phyloP scores from a whole-genome alignment of 306 rosid species.

The Vigna mungo region DNA sequence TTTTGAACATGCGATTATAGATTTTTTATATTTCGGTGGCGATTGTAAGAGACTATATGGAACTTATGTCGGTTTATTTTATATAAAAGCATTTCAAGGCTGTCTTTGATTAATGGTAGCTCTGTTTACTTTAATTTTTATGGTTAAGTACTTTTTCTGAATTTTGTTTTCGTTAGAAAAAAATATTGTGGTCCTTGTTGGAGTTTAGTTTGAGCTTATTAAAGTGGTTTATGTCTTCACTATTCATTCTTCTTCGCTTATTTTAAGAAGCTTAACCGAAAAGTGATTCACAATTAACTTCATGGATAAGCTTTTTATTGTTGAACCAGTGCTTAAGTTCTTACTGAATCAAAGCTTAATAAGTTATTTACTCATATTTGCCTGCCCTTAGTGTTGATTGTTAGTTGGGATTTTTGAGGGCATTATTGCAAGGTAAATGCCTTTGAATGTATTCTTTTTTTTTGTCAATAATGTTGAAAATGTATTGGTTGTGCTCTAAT shows the following conservation, averaged over 20 bases:
- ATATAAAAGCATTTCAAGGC: not conserved
- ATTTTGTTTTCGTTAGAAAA: not conserved
- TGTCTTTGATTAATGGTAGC: not conserved
- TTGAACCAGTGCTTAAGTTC: not conserved
- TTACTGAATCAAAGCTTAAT: not conserved
- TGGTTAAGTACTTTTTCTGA: not conserved
- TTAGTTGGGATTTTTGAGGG: conserved; percentile 19
- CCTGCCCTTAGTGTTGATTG: not conserved
- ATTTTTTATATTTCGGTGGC: not conserved
- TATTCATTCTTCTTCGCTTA: not conserved
- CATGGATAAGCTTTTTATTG: not conserved
- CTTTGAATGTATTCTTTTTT: conserved; percentile 19
- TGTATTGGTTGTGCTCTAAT: conserved; percentile 8
- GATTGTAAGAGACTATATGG: not conserved
- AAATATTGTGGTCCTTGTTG: not conserved
- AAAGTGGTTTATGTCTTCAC: not conserved
- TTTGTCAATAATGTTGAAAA: conserved; percentile 8
- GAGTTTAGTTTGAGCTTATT: not conserved
- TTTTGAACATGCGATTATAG: not conserved
- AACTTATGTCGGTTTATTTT: not conserved
- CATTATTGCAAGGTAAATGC: conserved; percentile 7
- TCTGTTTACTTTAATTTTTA: not conserved
- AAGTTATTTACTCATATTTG: not conserved
- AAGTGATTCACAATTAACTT: too few species aligned
- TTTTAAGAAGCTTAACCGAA: not conserved